Evolutionary conservation across 805 yeast species (phyloP).

Genomic region (Schwanniomyces polymorphus): DNA sequence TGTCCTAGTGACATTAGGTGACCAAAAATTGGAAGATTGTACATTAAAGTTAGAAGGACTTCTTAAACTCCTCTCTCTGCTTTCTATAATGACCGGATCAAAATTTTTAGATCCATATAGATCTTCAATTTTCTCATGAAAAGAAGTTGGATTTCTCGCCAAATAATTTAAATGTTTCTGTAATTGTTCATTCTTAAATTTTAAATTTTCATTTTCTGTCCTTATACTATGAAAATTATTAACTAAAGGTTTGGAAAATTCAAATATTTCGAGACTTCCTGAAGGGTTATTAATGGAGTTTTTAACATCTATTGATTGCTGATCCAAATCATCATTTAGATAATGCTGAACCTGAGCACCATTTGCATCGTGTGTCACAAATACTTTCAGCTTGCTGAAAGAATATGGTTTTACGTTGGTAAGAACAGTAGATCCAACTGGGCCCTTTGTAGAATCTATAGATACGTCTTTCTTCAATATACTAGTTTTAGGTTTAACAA

Average conservation of each 20-base stretch:
- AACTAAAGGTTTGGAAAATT: background rate
- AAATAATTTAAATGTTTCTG: background rate
- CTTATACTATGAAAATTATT: background rate
- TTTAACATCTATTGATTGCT: background rate
- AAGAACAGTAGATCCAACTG: conserved; percentile 17
- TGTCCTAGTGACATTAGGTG: background rate
- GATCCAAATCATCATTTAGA: background rate
- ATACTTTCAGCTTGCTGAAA: conserved; percentile 40
- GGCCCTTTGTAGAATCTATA: conserved; percentile 55
- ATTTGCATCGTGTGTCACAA: conserved; percentile 51
- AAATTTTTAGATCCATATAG: conserved; percentile 9
- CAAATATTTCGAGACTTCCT: background rate
- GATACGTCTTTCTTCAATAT: conserved; percentile 57
- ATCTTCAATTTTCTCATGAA: conserved; percentile 8
- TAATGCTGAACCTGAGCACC: conserved; percentile 28
- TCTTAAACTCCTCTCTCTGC: background rate
- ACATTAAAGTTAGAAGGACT: background rate
- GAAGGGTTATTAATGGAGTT: background rate
- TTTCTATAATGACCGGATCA: conserved; percentile 4
- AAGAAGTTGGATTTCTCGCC: background rate
- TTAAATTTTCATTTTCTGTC: background rate
- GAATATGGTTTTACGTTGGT: conserved; percentile 23
- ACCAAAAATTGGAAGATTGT: background rate
- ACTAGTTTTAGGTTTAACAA: conserved; percentile 57
- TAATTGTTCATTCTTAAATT: background rate